phyloP scores from a whole-genome alignment of 2,329 filamentous ascomycete species.

The Claviceps monticola region DNA sequence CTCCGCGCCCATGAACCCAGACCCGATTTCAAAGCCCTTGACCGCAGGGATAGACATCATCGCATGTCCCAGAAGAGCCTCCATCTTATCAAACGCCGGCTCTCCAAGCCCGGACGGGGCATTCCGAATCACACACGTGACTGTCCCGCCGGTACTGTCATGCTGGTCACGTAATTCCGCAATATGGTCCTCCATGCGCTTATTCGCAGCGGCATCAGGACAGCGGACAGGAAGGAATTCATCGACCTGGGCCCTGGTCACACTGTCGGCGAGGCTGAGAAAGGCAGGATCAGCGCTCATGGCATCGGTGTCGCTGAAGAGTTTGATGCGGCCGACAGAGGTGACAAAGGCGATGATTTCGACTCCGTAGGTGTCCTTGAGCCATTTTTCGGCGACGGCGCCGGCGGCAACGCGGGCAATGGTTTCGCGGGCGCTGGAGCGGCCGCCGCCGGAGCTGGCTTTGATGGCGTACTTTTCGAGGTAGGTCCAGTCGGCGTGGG shows the following conservation, averaged over 20 bases:
- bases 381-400: conserved; percentile 86
- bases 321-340: conserved; percentile 53
- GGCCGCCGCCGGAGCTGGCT: conserved; percentile 77
- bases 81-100: conserved; percentile 89
- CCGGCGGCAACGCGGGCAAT: conserved; percentile 87
- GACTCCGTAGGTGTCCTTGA: conserved; percentile 64
- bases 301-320: conserved; percentile 19
- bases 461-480: conserved; percentile 94
- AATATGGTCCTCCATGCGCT: conserved; percentile 67
- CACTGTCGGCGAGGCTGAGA: conserved; percentile 54
- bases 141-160: conserved; percentile 88
- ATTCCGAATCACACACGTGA: conserved; percentile 86
- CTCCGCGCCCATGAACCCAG: conserved; percentile 77
- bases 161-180: conserved; percentile 61
- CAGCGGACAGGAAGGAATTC: conserved; percentile 75
- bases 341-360: conserved; percentile 87
- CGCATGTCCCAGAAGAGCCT: conserved; percentile 79
- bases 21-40: conserved; percentile 92
- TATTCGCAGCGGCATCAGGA: conserved; percentile 50
- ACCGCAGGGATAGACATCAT: conserved; percentile 93
- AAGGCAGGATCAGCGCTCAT: conserved; percentile 69
- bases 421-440: conserved; percentile 87
- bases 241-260: conserved; percentile 69
- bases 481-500: conserved; percentile 94
- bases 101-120: conserved; percentile 78